Evolutionary conservation across 805 yeast genomes (phyloP).

Genomic region (Starmerella etchellsii): DNA sequence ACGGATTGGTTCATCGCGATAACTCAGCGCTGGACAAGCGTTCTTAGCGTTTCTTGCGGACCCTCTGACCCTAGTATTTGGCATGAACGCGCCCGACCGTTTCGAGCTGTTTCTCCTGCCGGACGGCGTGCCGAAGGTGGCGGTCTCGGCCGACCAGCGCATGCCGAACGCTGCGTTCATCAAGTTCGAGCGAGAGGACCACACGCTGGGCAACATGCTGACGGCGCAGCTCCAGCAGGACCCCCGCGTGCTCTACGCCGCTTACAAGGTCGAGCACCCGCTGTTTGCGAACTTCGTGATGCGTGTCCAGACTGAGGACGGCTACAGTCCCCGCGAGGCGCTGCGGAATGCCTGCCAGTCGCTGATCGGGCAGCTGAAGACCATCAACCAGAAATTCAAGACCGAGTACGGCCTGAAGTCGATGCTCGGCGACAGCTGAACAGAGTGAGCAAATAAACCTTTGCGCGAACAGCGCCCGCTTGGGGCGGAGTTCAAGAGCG

Average conservation of each 20-base stretch:
- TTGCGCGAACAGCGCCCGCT: too few species aligned
- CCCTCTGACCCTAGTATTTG: too few species aligned
- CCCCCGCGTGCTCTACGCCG: slow-evolving; percentile 84
- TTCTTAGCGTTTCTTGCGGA: too few species aligned
- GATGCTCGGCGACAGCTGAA: slow-evolving; percentile 27
- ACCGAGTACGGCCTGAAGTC: slow-evolving; percentile 90
- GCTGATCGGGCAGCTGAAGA: slow-evolving; percentile 65
- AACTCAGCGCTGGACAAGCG: too few species aligned
- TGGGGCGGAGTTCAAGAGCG: too few species aligned
- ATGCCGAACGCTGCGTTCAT: slow-evolving; percentile 90
- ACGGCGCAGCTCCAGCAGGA: slow-evolving; percentile 79
- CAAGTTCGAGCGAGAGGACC: slow-evolving; percentile 94
- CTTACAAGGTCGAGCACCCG: slow-evolving; percentile 97
- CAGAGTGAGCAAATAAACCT: too few species aligned
- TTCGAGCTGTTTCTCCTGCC: slow-evolving; percentile 91
- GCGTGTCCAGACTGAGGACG: slow-evolving; percentile 93
- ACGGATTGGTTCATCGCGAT: too few species aligned
- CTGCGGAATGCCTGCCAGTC: slow-evolving; percentile 78
- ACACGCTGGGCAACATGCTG: slow-evolving; percentile 82
- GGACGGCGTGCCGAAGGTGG: slow-evolving; percentile 92
- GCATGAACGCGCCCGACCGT: slow-evolving; percentile 98
- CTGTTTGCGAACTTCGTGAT: slow-evolving; percentile 86
- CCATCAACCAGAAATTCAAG: slow-evolving; percentile 63
- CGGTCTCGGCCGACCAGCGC: slow-evolving; percentile 83
- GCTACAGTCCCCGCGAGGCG: slow-evolving; percentile 83